Conservation (phyloP, 2,329 filamentous ascomycete species). For the Pseudopyrenochaeta lycopersici region DNA sequence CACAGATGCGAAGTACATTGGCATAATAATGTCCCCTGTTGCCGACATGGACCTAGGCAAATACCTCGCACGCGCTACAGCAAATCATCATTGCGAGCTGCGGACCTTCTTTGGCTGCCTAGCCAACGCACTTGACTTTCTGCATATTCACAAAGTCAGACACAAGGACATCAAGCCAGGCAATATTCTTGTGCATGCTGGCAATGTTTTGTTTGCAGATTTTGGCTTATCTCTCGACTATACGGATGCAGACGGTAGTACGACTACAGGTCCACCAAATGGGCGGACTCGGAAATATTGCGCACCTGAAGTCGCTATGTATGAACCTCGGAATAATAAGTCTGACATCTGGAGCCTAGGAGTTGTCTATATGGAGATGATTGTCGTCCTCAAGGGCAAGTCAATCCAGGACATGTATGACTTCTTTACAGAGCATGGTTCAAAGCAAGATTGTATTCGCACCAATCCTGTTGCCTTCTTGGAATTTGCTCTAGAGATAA, state of each 20-base stretch:
- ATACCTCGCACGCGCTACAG: conserved; percentile 27
- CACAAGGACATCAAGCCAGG: conserved; percentile 45
- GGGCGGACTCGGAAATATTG: conserved; percentile 22
- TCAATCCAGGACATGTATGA: conserved; percentile 4
- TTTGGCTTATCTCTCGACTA: conserved; percentile 35
- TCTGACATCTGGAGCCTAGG: conserved; percentile 29
- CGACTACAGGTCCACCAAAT: conserved; percentile 15
- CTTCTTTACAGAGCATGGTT: conserved; percentile 15
- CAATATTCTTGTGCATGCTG: conserved; percentile 38
- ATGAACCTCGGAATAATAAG: conserved; percentile 15
- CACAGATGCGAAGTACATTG: conserved; percentile 38
- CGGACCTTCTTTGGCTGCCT: conserved; percentile 39
- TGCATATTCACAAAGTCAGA: conserved; percentile 30
- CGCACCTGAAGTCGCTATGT: conserved; percentile 20
- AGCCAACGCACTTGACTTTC: too few relatives aligned
- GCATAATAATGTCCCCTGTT: conserved; percentile 40
- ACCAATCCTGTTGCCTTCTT: conserved; percentile 10
- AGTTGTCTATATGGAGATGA: conserved; percentile 26
- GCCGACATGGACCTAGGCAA: conserved; percentile 25
- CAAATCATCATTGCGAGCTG: neutral
- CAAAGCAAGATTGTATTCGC: conserved; percentile 11
- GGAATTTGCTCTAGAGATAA: conserved; percentile 12
- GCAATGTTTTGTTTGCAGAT: conserved; percentile 33
- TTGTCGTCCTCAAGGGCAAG: too few relatives aligned
- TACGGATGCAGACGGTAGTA: conserved; percentile 16